Evolutionary conservation across 495 filamentous ascomycete genomes (phyloP), one percentile per base, ranked within the genome.

Genomic region (Platismatia glauca): DNA sequence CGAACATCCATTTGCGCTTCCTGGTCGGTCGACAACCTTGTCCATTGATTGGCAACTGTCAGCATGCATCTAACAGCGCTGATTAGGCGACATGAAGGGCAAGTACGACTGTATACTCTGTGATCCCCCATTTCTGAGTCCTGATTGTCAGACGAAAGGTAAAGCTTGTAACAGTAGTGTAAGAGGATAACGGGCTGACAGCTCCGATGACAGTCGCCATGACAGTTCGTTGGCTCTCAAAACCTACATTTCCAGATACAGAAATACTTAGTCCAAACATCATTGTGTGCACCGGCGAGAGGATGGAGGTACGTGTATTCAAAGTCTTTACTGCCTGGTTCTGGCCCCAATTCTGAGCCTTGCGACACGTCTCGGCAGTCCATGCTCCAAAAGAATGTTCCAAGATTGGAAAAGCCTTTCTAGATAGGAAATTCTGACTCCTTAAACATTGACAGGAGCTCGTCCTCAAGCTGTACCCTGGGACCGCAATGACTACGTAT

Each of bases 101-200:
- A 75, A 69, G 37, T 83, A 83, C 43, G 82, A 89, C 71, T 76
- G 84, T 52, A 79, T 92, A 60, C 84, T 91, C 61, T 80, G 80
- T 64, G 89, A 93, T 71, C 89, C 89, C 0, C 89, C 89, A 3
- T 93, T 92, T 64, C 74, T 92, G 11, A 87, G 81, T 67, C 80
- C 87, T 65, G 87, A 93, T 64, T 93, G 89, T 70, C 89, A 93
- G 66, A 89, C 88, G 0, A 91, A 91, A 77, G 75, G 86, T 87
- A 22, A 37, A 22, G 60, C 37, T 24, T 20, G 38, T 29, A 9
- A 41, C 16, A 61, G 24, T 0, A 48, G 33, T 15, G 33, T 7
- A 56, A 16, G 22, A 15, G 37, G 12, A 55, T 39, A 34, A 24
- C 56, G 39, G 9, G 33, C 55, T 65, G 18, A 29, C 66, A 24